Percentiles rank a stretch among this genome's conserved stretches.
phyloP scores from a whole-genome alignment of 768 basidiomycete genomes.

The Boletus rex-veris region DNA sequence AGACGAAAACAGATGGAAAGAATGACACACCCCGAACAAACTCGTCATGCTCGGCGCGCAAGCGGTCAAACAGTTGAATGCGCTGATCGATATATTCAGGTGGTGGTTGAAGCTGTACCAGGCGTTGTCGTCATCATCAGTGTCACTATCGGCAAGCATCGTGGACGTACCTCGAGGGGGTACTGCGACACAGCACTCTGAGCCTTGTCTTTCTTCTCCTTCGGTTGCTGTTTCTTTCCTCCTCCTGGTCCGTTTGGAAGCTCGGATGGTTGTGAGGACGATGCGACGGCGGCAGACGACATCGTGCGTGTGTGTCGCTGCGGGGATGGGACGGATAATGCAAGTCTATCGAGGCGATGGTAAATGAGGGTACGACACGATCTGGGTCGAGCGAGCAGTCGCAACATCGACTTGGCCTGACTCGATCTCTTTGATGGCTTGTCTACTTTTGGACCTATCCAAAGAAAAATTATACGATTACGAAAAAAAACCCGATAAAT shows the following conservation, averaged over 20 bases:
- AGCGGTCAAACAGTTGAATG: constrained; percentile 82
- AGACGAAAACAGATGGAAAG: background rate
- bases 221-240: constrained; percentile 38
- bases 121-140: background rate
- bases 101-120: constrained; percentile 67
- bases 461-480: background rate
- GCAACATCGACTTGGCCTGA: constrained; percentile 30
- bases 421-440: constrained; percentile 7
- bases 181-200: constrained; percentile 38
- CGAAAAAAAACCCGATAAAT: background rate
- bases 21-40: constrained; percentile 62
- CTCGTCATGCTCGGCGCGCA: constrained; percentile 81
- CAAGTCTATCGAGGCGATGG: constrained; percentile 7
- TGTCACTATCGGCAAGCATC: background rate
- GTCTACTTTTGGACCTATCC: constrained; percentile 25
- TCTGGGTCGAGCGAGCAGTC: constrained; percentile 32
- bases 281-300: constrained; percentile 47
- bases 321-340: background rate
- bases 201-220: constrained; percentile 42
- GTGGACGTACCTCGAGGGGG: constrained; percentile 56
- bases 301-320: constrained; percentile 34
- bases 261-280: constrained; percentile 52
- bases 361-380: constrained; percentile 23
- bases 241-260: constrained; percentile 38
- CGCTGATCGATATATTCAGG: constrained; percentile 89